A percentile compares a stretch with the other conserved stretches of the same genome.
Conservation (phyloP, 2,329 filamentous ascomycete species). For the Aspergillus spinulosporus region DNA sequence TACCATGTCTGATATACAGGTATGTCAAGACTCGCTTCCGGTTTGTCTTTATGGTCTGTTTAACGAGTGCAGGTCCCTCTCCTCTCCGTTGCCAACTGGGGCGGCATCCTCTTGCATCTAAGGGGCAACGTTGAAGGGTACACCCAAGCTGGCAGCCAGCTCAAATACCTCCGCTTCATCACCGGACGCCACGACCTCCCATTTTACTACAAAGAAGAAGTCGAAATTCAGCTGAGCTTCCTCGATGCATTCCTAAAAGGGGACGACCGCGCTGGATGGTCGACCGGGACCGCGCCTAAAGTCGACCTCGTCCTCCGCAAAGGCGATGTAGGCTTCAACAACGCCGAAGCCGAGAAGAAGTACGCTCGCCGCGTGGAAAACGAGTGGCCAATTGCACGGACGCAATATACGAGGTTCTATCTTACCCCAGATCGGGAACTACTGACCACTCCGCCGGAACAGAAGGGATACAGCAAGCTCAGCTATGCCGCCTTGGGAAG, state of each 20-base stretch:
- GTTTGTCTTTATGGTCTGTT: not conserved
- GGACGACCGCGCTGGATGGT: constrained; percentile 55
- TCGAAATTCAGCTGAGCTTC: constrained; percentile 67
- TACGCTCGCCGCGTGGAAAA: constrained; percentile 59
- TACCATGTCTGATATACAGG: constrained; percentile 64
- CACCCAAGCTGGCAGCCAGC: constrained; percentile 61
- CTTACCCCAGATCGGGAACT: constrained; percentile 54
- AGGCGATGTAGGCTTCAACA: constrained; percentile 67
- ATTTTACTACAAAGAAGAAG: constrained; percentile 70
- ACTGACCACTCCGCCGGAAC: constrained; percentile 30
- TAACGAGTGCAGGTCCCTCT: constrained; percentile 47
- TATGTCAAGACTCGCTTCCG: constrained; percentile 34
- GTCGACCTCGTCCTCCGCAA: constrained; percentile 64
- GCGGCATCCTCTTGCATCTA: constrained; percentile 67
- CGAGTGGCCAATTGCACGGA: constrained; percentile 68
- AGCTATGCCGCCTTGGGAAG: constrained; percentile 62
- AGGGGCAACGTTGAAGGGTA: constrained; percentile 69
- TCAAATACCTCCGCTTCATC: constrained; percentile 70
- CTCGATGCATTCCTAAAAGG: constrained; percentile 70
- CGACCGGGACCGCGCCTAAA: constrained; percentile 56
- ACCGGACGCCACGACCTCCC: constrained; percentile 70
- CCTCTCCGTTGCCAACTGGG: constrained; percentile 69
- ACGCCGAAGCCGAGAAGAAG: constrained; percentile 59
- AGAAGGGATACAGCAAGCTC: constrained; percentile 42
- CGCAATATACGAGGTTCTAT: constrained; percentile 63